A percentile compares a stretch with the other conserved stretches of the same genome.
These are phyloP conservation scores for Ambrosiella cleistominuta DNA, from an alignment of 2,329 filamentous ascomycete species.

Conservation along the genomic window DNA sequence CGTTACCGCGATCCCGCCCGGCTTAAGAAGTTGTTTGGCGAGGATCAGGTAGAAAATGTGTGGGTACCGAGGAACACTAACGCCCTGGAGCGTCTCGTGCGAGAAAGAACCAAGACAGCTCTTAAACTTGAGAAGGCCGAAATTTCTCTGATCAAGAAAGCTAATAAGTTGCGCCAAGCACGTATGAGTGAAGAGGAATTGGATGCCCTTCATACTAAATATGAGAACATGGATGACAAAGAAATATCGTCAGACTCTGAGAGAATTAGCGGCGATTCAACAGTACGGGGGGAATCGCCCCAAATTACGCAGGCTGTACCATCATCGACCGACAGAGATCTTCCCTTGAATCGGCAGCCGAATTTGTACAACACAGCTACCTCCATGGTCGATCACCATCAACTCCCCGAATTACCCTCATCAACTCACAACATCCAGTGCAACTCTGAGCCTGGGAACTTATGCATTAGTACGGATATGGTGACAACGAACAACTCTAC, in stretches of 20 bases:
- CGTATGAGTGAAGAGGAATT: constrained; percentile 12
- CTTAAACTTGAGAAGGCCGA: constrained; percentile 71
- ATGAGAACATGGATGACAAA: background rate
- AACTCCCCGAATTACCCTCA: too few species aligned
- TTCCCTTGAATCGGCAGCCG: background rate
- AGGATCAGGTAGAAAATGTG: constrained; percentile 54
- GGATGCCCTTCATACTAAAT: background rate
- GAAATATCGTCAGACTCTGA: background rate
- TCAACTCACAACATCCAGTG: too few species aligned
- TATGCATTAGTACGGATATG: too few species aligned
- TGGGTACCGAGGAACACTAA: constrained; percentile 67
- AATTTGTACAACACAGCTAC: too few species aligned
- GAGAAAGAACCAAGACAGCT: constrained; percentile 56
- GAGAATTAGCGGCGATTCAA: constrained; percentile 36
- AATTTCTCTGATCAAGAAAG: constrained; percentile 59
- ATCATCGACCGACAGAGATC: background rate
- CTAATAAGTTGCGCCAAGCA: constrained; percentile 46
- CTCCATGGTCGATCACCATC: too few species aligned
- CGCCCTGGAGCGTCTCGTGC: constrained; percentile 58
- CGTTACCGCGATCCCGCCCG: constrained; percentile 58
- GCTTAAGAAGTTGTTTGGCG: constrained; percentile 58
- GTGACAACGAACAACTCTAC: too few species aligned
- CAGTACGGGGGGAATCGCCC: constrained; percentile 26
- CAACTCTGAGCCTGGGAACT: too few species aligned
- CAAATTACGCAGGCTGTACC: too few species aligned